A percentile compares a stretch with the other conserved stretches of the same genome.
Evolutionary conservation across 2,329 filamentous ascomycete genomes (phyloP).

Genomic region (Pseudocercospora musae): DNA sequence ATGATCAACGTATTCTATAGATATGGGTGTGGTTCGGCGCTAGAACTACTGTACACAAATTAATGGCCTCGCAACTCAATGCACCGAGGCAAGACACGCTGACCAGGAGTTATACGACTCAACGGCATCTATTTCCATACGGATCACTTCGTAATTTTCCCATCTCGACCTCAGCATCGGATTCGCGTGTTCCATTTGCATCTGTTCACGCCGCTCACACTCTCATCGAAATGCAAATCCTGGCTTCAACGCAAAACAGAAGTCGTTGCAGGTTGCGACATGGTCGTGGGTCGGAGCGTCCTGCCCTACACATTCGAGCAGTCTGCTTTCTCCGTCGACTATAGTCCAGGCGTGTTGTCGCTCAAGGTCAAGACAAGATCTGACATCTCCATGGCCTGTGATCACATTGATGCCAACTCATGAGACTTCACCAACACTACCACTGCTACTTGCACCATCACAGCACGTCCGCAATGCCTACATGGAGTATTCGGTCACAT

Average conservation of each 20-base stretch:
- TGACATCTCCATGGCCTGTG: too few relatives aligned
- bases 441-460: background rate
- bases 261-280: slow-evolving; percentile 4
- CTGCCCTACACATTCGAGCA: too few relatives aligned
- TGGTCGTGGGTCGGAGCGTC: slow-evolving; percentile 9
- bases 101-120: background rate
- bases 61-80: background rate
- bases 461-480: background rate
- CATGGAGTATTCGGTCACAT: background rate
- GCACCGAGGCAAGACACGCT: background rate
- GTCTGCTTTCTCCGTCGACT: too few relatives aligned
- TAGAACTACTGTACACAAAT: too few relatives aligned
- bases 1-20: background rate
- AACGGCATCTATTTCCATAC: background rate
- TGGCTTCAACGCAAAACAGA: background rate
- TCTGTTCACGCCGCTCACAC: too few relatives aligned
- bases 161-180: background rate
- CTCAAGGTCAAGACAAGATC: too few relatives aligned
- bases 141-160: background rate
- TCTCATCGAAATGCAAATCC: too few relatives aligned
- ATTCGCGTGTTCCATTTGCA: background rate
- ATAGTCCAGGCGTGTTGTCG: too few relatives aligned
- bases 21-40: background rate
- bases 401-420: too few relatives aligned
- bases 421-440: background rate